Percentiles rank a stretch among this genome's conserved stretches.
Evolutionary conservation across 192 early-diverging fungal species (phyloP).

Genomic region (Podila clonocystis): DNA sequence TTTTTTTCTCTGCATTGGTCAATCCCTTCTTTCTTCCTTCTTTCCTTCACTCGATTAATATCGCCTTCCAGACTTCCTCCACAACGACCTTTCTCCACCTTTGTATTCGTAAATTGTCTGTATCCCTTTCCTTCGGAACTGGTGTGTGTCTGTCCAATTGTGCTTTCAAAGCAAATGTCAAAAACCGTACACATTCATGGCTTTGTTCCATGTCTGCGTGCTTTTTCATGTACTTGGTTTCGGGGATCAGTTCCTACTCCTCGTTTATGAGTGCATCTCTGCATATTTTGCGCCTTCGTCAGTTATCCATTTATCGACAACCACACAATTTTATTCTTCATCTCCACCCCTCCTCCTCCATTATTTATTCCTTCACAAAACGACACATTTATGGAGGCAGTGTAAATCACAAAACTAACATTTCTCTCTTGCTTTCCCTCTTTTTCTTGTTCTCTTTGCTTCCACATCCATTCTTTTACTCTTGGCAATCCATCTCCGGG

Average conservation of each 20-base stretch:
- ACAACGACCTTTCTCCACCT: background rate
- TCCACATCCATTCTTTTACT: background rate
- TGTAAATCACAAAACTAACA: too few relatives aligned
- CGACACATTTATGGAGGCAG: too few relatives aligned
- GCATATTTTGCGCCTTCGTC: too few relatives aligned
- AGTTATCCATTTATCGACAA: too few relatives aligned
- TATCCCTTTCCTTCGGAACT: background rate
- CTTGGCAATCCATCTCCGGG: background rate
- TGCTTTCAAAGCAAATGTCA: too few relatives aligned
- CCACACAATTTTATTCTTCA: too few relatives aligned
- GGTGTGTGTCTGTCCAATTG: slow-evolving; percentile 3
- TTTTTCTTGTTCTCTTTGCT: background rate
- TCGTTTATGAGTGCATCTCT: too few relatives aligned
- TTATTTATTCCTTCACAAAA: background rate
- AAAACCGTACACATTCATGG: too few relatives aligned
- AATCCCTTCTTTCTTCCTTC: background rate
- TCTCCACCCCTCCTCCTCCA: background rate
- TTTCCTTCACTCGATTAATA: background rate
- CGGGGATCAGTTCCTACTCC: too few relatives aligned
- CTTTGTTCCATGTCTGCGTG: too few relatives aligned
- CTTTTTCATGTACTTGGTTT: too few relatives aligned
- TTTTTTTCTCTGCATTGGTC: background rate
- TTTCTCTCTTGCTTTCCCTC: background rate
- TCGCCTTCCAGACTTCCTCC: background rate
- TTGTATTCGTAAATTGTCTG: background rate